Evolutionary conservation across 352 stramenopile genomes (phyloP).

Genomic region (Globisporangium irregulare): DNA sequence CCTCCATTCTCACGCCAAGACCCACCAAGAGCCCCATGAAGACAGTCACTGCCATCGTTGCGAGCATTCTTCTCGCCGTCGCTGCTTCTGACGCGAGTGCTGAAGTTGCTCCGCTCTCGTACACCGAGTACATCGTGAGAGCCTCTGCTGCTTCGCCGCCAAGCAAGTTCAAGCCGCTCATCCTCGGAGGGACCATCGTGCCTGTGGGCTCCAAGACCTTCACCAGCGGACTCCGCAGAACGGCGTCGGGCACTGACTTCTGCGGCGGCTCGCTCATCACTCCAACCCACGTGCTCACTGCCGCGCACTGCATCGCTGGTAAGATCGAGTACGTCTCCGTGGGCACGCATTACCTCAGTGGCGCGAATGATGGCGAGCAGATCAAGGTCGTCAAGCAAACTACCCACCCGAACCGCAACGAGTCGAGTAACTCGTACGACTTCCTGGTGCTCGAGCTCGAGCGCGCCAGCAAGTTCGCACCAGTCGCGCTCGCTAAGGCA

Average conservation of each 20-base stretch:
- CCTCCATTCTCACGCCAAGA: neutral
- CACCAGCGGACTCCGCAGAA: slow-evolving; percentile 36
- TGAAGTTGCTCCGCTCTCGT: slow-evolving; percentile 2
- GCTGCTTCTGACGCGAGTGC: neutral
- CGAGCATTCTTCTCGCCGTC: neutral
- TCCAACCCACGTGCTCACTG: slow-evolving; percentile 56
- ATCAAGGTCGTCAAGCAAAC: slow-evolving; percentile 48
- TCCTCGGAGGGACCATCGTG: slow-evolving; percentile 39
- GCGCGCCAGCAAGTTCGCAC: slow-evolving; percentile 29
- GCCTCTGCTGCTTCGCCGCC: neutral
- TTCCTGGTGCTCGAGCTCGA: slow-evolving; percentile 58
- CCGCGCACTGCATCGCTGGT: slow-evolving; percentile 46
- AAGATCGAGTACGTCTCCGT: slow-evolving; percentile 47
- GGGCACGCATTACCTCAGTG: slow-evolving; percentile 51
- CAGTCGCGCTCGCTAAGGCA: slow-evolving; percentile 29
- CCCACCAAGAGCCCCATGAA: neutral
- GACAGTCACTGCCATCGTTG: neutral
- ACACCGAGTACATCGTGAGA: slow-evolving; percentile 7
- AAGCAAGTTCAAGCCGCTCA: slow-evolving; percentile 32
- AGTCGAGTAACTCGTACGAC: slow-evolving; percentile 43
- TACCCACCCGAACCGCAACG: slow-evolving; percentile 45
- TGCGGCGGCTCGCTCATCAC: slow-evolving; percentile 69
- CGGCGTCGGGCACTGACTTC: slow-evolving; percentile 31
- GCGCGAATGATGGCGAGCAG: slow-evolving; percentile 38
- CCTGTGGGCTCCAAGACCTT: slow-evolving; percentile 48